These are phyloP conservation scores for Pyricularia pennisetigena DNA, from an alignment of 2,329 filamentous ascomycete genomes.

Conservation along the genomic window DNA sequence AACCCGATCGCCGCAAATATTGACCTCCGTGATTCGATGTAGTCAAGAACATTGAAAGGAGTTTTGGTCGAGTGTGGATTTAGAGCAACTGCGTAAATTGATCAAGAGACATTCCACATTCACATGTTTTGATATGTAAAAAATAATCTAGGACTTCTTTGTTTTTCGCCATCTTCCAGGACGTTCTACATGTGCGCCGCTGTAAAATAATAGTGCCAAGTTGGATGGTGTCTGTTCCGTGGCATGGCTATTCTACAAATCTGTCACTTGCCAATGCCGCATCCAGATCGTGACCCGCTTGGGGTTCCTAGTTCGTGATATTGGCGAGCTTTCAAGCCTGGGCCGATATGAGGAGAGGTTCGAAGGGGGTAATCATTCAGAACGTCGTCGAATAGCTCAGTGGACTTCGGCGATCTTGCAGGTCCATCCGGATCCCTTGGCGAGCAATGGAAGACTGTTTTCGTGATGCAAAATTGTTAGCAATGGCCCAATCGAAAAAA, in stretches of 20 bases:
- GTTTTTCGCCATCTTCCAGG: background rate
- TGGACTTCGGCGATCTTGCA: slow-evolving; percentile 74
- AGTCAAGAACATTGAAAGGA: background rate
- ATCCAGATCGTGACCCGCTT: background rate
- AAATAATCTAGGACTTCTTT: background rate
- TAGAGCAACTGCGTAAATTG: background rate
- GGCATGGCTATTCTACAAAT: background rate
- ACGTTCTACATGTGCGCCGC: background rate
- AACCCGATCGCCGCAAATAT: too few relatives aligned
- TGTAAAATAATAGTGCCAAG: background rate
- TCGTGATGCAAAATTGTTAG: slow-evolving; percentile 24
- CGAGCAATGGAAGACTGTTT: slow-evolving; percentile 69
- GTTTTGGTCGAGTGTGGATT: background rate
- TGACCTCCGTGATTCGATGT: too few relatives aligned
- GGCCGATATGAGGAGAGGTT: background rate
- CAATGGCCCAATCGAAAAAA: slow-evolving; percentile 7
- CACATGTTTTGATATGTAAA: background rate
- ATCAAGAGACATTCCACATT: background rate
- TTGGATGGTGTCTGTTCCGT: background rate
- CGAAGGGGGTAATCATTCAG: background rate
- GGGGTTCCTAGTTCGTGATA: background rate
- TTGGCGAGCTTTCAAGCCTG: background rate
- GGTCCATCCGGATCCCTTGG: slow-evolving; percentile 76
- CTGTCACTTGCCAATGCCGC: background rate
- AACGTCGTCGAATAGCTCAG: slow-evolving; percentile 17